Conservation (phyloP, 2,329 filamentous ascomycete species). For the Talaromyces islandicus region DNA sequence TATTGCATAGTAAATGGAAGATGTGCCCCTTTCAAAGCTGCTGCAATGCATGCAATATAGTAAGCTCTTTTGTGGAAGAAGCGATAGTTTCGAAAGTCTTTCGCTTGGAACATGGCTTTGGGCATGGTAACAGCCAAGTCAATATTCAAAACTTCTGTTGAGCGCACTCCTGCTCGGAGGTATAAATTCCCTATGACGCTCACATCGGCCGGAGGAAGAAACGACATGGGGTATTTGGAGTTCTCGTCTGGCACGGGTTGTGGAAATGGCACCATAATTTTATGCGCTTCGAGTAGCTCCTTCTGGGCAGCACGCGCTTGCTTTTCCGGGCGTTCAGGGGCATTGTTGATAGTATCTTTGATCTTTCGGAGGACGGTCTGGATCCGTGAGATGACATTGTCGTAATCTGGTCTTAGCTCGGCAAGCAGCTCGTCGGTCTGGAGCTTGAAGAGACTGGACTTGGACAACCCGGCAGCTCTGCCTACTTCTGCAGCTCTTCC, state of each 20-base stretch:
- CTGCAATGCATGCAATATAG: constrained; percentile 77
- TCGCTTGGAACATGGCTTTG: constrained; percentile 72
- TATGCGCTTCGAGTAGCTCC: constrained; percentile 59
- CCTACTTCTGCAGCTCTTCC: constrained; percentile 28
- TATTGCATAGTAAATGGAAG: constrained; percentile 56
- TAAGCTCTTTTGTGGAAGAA: constrained; percentile 95
- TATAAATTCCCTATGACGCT: constrained; percentile 89
- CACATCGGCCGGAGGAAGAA: constrained; percentile 66
- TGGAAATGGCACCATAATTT: constrained; percentile 75
- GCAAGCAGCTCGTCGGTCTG: constrained; percentile 59
- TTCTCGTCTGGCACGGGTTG: constrained; percentile 70
- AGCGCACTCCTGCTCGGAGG: constrained; percentile 65
- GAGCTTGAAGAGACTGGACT: constrained; percentile 62
- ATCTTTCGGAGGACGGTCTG: constrained; percentile 51
- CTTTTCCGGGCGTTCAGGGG: constrained; percentile 46
- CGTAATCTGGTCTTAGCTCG: constrained; percentile 53
- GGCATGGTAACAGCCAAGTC: constrained; percentile 91
- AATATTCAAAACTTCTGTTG: constrained; percentile 50
- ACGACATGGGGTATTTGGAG: constrained; percentile 75
- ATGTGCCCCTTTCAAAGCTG: constrained; percentile 57
- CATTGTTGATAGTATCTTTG: constrained; percentile 52
- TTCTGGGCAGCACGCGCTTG: constrained; percentile 60
- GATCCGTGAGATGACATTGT: constrained; percentile 48
- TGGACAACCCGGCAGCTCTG: constrained; percentile 50
- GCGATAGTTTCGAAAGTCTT: constrained; percentile 86